phyloP scores from a whole-genome alignment of 371 early-diverging fungal species.

The Mucor saturninus region DNA sequence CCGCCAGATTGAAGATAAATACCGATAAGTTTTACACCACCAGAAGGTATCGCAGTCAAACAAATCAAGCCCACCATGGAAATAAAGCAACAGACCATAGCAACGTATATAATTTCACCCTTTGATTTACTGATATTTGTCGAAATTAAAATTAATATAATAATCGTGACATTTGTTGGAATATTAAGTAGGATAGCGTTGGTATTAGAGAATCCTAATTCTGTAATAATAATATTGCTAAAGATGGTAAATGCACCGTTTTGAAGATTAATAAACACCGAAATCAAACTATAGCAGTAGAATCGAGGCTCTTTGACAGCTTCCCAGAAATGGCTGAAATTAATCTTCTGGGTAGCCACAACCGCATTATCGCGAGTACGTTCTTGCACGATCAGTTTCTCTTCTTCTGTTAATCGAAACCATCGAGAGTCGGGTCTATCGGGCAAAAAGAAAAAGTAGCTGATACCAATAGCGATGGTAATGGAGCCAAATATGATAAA shows the following conservation, averaged over 20 bases:
- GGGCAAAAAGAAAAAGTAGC: slow-evolving; percentile 26
- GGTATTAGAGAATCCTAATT: slow-evolving; percentile 19
- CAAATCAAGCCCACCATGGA: slow-evolving; percentile 15
- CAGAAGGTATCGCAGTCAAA: slow-evolving; percentile 13
- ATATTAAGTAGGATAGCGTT: slow-evolving; percentile 23
- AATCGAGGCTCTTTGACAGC: slow-evolving; percentile 22
- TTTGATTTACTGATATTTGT: slow-evolving; percentile 12
- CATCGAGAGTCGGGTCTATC: slow-evolving; percentile 23
- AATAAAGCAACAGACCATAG: slow-evolving; percentile 1
- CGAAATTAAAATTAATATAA: slow-evolving; percentile 4
- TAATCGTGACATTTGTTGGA: slow-evolving; percentile 7
- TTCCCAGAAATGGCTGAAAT: slow-evolving; percentile 19
- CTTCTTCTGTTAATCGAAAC: slow-evolving; percentile 21
- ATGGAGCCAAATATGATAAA: slow-evolving; percentile 24
- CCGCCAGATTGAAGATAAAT: slow-evolving; percentile 20
- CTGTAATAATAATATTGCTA: slow-evolving; percentile 21
- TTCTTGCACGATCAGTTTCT: slow-evolving; percentile 24
- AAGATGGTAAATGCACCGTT: slow-evolving; percentile 34
- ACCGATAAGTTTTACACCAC: slow-evolving; percentile 23
- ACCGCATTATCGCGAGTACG: slow-evolving; percentile 36
- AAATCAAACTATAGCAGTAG: slow-evolving; percentile 28
- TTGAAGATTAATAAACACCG: slow-evolving; percentile 26
- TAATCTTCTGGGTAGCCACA: slow-evolving; percentile 8
- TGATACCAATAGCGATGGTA: slow-evolving; percentile 10
- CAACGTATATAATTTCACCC: slow-evolving; percentile 17